Evolutionary conservation across 306 rosid species (phyloP), one percentile per base, ranked within the genome.

Genomic region (Leucaena leucocephala): DNA sequence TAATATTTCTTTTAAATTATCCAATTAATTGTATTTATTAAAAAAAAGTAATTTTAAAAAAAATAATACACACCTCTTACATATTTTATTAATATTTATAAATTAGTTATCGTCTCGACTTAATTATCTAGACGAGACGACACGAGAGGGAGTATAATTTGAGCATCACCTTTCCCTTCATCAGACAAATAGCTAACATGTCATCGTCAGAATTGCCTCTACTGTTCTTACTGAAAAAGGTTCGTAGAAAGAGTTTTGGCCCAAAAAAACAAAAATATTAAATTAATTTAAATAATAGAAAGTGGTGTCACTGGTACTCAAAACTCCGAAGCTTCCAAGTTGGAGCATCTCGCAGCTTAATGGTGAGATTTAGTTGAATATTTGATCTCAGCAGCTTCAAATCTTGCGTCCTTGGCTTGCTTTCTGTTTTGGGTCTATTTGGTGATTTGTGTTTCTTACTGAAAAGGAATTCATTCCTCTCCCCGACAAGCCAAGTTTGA

Each of bases 311-410:
- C 22, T 63, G 40, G 7, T n/a, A 8, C 16, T 59, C 13, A 59
- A 21, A n/a, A 36, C 44, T 38, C 61, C 45, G 50, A 48, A 63
- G 78, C 67, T 63, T 40, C 48, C 50, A 11, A 48, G 74, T 59
- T 40, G 77, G 36, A 67, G 21, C 72, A 21, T 49, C 64, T 59
- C 64, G 42, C 76, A 66, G 54, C 54, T 63, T 75, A 61, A 74
- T 81, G 87, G 83, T 81, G 57, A 83, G 81, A 44, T 12, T 27
- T 34, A 16, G 33, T 46, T 44, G 45, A 43, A 21, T 6, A 2
- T 61, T 21, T 19, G n/a, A 27, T 6, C 48, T 39, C 8, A 7
- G 70, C 55, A 40, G 19, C 73, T 79, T 75, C 72, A 70, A 71
- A 59, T 35, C 61, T 58, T 40, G 43, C 43, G 12, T 14, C 39